These are phyloP conservation scores for Didymella glomerata DNA, from an alignment of 2,329 filamentous ascomycete species.

Conservation along the genomic window DNA sequence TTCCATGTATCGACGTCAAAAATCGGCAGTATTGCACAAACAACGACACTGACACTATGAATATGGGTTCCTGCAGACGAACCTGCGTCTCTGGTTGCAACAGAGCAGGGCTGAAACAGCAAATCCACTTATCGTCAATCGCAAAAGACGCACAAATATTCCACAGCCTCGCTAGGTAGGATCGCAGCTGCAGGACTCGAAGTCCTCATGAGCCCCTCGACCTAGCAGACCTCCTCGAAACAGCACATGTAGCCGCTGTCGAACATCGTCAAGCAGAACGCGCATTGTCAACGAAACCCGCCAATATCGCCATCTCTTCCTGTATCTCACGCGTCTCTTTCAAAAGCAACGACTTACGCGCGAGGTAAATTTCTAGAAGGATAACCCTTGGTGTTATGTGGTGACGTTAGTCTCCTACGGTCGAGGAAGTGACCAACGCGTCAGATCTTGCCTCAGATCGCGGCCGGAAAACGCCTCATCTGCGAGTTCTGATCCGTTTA, in stretches of 20 bases:
- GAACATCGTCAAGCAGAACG: background rate
- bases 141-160: background rate
- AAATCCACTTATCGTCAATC: background rate
- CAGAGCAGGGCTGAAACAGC: background rate
- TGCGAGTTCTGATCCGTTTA: background rate
- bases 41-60: no score
- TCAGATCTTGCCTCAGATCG: background rate
- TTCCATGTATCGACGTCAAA: no score
- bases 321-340: background rate
- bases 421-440: background rate
- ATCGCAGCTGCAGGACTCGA: background rate
- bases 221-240: no score
- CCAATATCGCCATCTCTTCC: background rate
- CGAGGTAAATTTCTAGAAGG: background rate
- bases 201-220: no score
- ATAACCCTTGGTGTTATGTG: slow-evolving; percentile 5
- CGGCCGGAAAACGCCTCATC: background rate
- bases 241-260: background rate
- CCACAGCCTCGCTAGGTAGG: background rate
- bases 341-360: background rate
- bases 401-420: no score
- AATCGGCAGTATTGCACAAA: no score
- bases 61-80: background rate
- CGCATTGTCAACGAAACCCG: background rate
- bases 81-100: background rate